Evolutionary conservation across 768 basidiomycete species (phyloP), one percentile per base, ranked within the genome.

Genomic region (Xanthoconium stramineum): DNA sequence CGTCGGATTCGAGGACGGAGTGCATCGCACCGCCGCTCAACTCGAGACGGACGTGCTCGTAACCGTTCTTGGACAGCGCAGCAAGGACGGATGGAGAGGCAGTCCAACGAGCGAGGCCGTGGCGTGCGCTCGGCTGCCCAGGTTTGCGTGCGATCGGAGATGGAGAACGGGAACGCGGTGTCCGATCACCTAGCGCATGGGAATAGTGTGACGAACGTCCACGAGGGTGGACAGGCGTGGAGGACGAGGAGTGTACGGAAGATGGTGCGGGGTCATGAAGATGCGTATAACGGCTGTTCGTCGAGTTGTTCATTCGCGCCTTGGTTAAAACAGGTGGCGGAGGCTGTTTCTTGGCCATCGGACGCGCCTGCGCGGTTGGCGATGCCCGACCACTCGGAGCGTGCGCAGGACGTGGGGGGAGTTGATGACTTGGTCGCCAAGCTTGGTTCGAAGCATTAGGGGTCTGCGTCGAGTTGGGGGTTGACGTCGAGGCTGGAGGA

Each of bases 1-100:
- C 83, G 57, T 88, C 85, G 36, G 83, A 84, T 65, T 90, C 88
- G 54, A 74, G 73, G 47, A 88, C 80, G 15, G 75, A 75, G 48
- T 76, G 78, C 47, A 80, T 73, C 37, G 77, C 67, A 7, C 68
- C 72, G 3, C 74, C 77, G 45, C 77, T 75, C 13, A 78, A 75
- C 50, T 82, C 80, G 15, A 93, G 71, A 58, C 77, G 78, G 43
- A 91, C 77, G 71, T 91, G 82, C 15, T 90, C 87, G 58, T 76
- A 75, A 47, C 83, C 85, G 57, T 86, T 91, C 66, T 74, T 74
- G 59, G 78, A 77, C 42, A 93, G 75, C 62, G 75, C 79, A 37
- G 78, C 76, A 15, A 70, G 58, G 43, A 59, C 52, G 28, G 62
- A 43, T 1, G 64, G 45, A 29, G 66, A 66, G 7, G 66, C 65